Evolutionary conservation across 371 early-diverging fungal species (phyloP).

Genomic region (Lichtheimia ramosa): DNA sequence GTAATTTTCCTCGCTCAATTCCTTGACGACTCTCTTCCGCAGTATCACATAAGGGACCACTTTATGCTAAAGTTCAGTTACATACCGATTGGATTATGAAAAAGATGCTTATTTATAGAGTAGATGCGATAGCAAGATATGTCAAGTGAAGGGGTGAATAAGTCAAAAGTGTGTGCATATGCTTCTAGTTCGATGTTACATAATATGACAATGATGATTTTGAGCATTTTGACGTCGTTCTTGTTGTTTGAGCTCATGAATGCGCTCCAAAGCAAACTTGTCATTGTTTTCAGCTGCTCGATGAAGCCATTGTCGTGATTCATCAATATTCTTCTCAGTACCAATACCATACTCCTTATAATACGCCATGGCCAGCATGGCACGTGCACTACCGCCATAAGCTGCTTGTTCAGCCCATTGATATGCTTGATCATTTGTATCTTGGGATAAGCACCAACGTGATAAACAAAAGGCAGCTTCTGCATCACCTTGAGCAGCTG

Average conservation of each 20-base stretch:
- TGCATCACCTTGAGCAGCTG: slow-evolving; percentile 82
- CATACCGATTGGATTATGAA: too few relatives aligned
- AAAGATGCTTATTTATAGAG: too few relatives aligned
- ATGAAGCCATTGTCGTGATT: slow-evolving; percentile 75
- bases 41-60: too few relatives aligned
- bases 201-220: slow-evolving; percentile 17
- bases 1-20: slow-evolving; percentile 8
- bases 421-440: slow-evolving; percentile 52
- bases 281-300: slow-evolving; percentile 77
- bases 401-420: slow-evolving; percentile 88
- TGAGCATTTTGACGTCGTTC: neutral
- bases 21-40: neutral
- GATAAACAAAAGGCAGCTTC: slow-evolving; percentile 82
- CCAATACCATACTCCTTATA: slow-evolving; percentile 82
- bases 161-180: too few relatives aligned
- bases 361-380: slow-evolving; percentile 87
- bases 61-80: too few relatives aligned
- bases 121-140: too few relatives aligned
- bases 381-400: slow-evolving; percentile 76
- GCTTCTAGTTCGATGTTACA: neutral
- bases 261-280: slow-evolving; percentile 67
- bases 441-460: slow-evolving; percentile 59
- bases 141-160: too few relatives aligned
- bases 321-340: slow-evolving; percentile 60
- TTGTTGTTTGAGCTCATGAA: slow-evolving; percentile 67